Percentiles rank a stretch among this genome's conserved stretches.
phyloP scores from a whole-genome alignment of 371 early-diverging fungal genomes.

The Gilbertella persicaria region DNA sequence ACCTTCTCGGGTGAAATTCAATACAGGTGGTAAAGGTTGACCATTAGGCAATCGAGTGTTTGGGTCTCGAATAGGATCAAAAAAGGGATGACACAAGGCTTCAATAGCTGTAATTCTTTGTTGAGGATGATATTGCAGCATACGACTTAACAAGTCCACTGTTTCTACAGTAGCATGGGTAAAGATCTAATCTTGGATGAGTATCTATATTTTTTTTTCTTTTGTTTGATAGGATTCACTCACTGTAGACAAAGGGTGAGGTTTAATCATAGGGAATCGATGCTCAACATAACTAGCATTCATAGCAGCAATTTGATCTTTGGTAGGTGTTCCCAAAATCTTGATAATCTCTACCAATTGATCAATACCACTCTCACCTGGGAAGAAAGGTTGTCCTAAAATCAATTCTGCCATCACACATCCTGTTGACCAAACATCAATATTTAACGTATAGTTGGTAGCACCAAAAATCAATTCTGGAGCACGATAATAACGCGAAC shows the following conservation, averaged over 20 bases:
- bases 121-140: slow-evolving; percentile 94
- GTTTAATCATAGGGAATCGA: slow-evolving; percentile 96
- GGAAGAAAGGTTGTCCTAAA: slow-evolving; percentile 96
- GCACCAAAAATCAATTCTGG: slow-evolving; percentile 99
- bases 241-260: slow-evolving; percentile 87
- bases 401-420: slow-evolving; percentile 99
- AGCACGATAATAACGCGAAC: slow-evolving; percentile 98
- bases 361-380: slow-evolving; percentile 99
- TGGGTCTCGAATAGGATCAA: slow-evolving; percentile 89
- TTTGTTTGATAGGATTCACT: slow-evolving; percentile 28
- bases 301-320: slow-evolving; percentile 94
- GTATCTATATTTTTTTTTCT: no score
- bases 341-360: slow-evolving; percentile 99
- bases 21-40: slow-evolving; percentile 80
- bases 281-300: slow-evolving; percentile 97
- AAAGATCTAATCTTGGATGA: no score
- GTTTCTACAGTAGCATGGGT: slow-evolving; percentile 77
- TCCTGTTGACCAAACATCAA: slow-evolving; percentile 98
- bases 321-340: slow-evolving; percentile 97
- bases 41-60: slow-evolving; percentile 79
- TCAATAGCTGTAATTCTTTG: slow-evolving; percentile 89
- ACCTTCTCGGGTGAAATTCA: slow-evolving; percentile 86
- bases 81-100: slow-evolving; percentile 94
- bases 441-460: slow-evolving; percentile 89
- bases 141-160: slow-evolving; percentile 80